Evolutionary conservation across 2,329 filamentous ascomycete species (phyloP).

Genomic region (Hymenoscyphus albidus): DNA sequence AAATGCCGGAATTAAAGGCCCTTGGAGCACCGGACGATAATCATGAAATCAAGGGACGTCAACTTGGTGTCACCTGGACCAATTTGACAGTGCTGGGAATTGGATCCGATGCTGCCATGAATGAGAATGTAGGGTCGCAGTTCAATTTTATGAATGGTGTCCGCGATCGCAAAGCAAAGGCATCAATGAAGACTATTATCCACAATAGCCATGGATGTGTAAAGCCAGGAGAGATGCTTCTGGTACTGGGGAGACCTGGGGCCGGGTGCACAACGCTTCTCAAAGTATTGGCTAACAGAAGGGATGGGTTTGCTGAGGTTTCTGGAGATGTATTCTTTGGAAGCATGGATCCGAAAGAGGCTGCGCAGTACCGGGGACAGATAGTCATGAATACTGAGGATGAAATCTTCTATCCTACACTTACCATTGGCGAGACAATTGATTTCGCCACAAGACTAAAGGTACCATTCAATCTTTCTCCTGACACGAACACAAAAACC

Average conservation of each 20-base stretch:
- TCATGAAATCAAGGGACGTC: conserved; percentile 33
- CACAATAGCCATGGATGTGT: conserved; percentile 64
- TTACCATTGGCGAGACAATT: conserved; percentile 50
- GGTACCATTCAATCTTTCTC: conserved; percentile 46
- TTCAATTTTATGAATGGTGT: conserved; percentile 23
- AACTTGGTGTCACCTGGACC: conserved; percentile 33
- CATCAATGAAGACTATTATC: conserved; percentile 61
- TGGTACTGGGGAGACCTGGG: conserved; percentile 66
- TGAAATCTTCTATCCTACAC: conserved; percentile 47
- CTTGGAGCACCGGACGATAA: conserved; percentile 25
- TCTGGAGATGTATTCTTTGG: conserved; percentile 57
- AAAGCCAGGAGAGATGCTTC: conserved; percentile 68
- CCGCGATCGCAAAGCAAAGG: conserved; percentile 52
- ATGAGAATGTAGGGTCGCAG: conserved; percentile 31
- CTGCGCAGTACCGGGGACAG: conserved; percentile 49
- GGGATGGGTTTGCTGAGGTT: conserved; percentile 55
- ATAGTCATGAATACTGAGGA: conserved; percentile 55
- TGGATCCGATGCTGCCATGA: conserved; percentile 31
- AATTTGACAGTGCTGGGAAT: conserved; percentile 32
- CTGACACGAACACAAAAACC: conserved; percentile 43
- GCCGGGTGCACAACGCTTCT: conserved; percentile 68
- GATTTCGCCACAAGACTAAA: conserved; percentile 56
- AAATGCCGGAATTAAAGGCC: conserved; percentile 31
- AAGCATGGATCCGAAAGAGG: conserved; percentile 40
- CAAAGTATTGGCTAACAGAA: conserved; percentile 63